phyloP scores from a whole-genome alignment of 2,329 filamentous ascomycete genomes.

The Sporothrix sp. region DNA sequence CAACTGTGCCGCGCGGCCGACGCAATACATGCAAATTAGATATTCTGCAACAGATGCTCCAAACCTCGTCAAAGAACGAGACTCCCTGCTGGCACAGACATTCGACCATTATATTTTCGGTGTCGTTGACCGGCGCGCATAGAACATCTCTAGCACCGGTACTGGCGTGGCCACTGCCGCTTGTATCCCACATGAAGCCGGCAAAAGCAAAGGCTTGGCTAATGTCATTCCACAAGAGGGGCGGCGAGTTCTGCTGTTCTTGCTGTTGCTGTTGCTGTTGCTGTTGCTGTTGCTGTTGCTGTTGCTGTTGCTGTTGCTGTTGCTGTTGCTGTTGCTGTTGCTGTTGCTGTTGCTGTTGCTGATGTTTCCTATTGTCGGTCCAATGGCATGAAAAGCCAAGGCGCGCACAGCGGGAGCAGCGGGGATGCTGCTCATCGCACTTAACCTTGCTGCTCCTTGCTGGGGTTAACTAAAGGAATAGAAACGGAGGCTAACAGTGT shows the following conservation, averaged over 20 bases:
- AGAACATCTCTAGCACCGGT: constrained; percentile 18
- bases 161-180: constrained; percentile 11
- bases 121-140: no score
- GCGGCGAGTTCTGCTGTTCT: neutral
- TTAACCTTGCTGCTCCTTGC: no score
- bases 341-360: no score
- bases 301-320: neutral
- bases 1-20: constrained; percentile 43
- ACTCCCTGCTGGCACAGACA: constrained; percentile 46
- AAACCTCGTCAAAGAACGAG: constrained; percentile 48
- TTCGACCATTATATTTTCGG: constrained; percentile 44
- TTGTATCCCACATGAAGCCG: constrained; percentile 37
- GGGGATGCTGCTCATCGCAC: no score
- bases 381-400: no score
- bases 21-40: constrained; percentile 49
- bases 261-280: neutral
- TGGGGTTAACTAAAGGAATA: no score
- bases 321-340: no score
- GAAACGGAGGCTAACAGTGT: no score
- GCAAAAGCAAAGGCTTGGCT: constrained; percentile 38
- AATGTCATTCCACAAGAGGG: constrained; percentile 24
- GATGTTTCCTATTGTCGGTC: no score
- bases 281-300: neutral
- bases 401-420: no score
- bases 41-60: constrained; percentile 47